Base-by-base conservation (phyloP, 1,284 basidiomycete genomes). In the Boletus subluridellus region DNA sequence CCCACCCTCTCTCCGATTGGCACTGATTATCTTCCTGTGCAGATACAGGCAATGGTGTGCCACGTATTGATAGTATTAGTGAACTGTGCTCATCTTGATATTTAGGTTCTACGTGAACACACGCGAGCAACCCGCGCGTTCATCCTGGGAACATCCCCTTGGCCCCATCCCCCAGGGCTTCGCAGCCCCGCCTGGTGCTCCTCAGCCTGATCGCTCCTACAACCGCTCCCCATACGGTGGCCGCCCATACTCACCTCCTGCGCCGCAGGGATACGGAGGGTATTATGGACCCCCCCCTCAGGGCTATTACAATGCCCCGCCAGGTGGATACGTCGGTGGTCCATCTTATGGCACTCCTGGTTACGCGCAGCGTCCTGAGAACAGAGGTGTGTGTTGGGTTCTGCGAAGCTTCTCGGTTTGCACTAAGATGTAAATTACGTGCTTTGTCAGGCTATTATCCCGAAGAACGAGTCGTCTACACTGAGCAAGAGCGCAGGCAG, bases 51-150 rank as follows among this genome's bases (percentile, higher is more conserved):
- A 84, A 61, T 90, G 88, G 88, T 89, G 62, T 52, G 81, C 72
- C 37, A 49, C 35, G 35, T 17, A 3, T 39, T 46, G 51, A 54
- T 17, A n/a, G 34, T 26, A 49, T 45, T 30, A 11, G 14, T n/a
- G 14, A 34, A 35, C 12, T 32, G 12, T 42, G 10, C 48, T 58
- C 26, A 62, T 48, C 45, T 26, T 39, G 38, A 46, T 46, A 15
- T 38, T 2, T 62, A 89, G 87, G 87, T 90, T 83, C 76, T 90
- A 89, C 63, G 84, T 90, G 48, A 83, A 90, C 64, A 87, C 83
- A 0, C 67, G 68, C 37, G 79, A 80, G 49, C 73, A 77, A 38
- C 87, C 87, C 17, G 85, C 86, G 1, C 78, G 80, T 44, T 83
- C 86, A 39, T 80, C 78, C 21, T 90, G 87, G 87, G 77, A 74